A percentile compares a stretch with the other conserved stretches of the same genome.
Evolutionary conservation across 192 early-diverging fungal genomes (phyloP).

Genomic region (Chytriomyces sp.): DNA sequence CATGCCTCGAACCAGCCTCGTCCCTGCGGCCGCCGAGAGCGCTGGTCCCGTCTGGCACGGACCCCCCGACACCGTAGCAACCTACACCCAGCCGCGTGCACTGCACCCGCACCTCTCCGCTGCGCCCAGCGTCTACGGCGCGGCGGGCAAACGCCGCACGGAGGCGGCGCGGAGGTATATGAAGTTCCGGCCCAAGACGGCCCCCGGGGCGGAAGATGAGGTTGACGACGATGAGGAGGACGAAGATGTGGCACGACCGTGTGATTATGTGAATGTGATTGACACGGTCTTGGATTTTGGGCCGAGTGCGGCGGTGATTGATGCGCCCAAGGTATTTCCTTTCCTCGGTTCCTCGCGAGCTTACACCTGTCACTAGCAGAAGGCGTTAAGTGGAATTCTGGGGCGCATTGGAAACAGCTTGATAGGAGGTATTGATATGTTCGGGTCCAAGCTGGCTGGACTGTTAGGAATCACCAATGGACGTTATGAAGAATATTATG

Average conservation of each 20-base stretch:
- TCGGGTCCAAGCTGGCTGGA: constrained; percentile 11
- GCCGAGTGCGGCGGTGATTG: background rate
- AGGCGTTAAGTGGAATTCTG: background rate
- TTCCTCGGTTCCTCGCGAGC: background rate
- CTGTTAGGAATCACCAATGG: constrained; percentile 19
- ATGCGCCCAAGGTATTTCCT: background rate
- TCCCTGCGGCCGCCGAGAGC: no score
- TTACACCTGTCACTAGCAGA: background rate
- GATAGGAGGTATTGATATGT: constrained; percentile 6
- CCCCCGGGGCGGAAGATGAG: background rate
- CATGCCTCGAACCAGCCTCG: no score
- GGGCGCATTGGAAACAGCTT: background rate
- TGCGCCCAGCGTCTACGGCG: no score
- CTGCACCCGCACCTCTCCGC: no score
- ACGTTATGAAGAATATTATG: constrained; percentile 30
- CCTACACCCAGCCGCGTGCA: no score
- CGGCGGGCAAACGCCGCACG: no score
- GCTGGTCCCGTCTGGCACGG: no score
- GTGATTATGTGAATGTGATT: constrained; percentile 22
- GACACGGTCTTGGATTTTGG: constrained; percentile 18
- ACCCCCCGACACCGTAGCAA: no score
- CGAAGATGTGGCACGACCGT: background rate
- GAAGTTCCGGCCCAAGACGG: background rate
- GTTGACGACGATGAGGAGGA: background rate
- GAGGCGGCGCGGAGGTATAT: background rate